Evolutionary conservation across 164 flowering plant species (phyloP).

Genomic region (Brasenia schreberi): DNA sequence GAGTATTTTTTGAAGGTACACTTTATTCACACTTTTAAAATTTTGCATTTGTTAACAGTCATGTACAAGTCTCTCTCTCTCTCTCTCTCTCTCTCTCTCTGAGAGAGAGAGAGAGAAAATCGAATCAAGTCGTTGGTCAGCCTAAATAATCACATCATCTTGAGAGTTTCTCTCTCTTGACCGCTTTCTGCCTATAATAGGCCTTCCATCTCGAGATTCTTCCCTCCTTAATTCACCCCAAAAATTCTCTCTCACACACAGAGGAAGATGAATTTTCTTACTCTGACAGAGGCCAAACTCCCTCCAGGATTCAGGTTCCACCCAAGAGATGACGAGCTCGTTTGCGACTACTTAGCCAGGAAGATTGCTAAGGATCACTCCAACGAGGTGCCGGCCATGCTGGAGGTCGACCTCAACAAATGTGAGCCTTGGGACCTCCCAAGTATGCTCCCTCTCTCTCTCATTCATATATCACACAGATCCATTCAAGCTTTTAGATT

Average conservation of each 20-base stretch:
- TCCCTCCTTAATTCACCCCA: background rate
- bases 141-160: too few relatives aligned
- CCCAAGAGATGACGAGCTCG: conserved; percentile 67
- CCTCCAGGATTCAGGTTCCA: conserved; percentile 82
- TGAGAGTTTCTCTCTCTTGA: background rate
- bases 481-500: too few relatives aligned
- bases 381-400: conserved; percentile 20
- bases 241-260: background rate
- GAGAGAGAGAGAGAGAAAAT: too few relatives aligned
- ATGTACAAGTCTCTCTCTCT: too few relatives aligned
- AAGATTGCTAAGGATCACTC: conserved; percentile 14
- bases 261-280: conserved; percentile 30
- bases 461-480: background rate
- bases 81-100: too few relatives aligned
- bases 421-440: conserved; percentile 86
- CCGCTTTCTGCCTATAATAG: background rate
- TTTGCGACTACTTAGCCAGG: conserved; percentile 56
- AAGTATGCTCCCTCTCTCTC: conserved; percentile 16
- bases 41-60: too few relatives aligned
- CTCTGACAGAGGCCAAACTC: conserved; percentile 47
- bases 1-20: too few relatives aligned
- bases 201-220: background rate
- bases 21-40: too few relatives aligned
- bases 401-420: conserved; percentile 67
- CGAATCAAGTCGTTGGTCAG: too few relatives aligned